Evolutionary conservation across 1,284 basidiomycete genomes (phyloP), one percentile per base, ranked within the genome.

Genomic region (Cutaneotrichosporon sp.): DNA sequence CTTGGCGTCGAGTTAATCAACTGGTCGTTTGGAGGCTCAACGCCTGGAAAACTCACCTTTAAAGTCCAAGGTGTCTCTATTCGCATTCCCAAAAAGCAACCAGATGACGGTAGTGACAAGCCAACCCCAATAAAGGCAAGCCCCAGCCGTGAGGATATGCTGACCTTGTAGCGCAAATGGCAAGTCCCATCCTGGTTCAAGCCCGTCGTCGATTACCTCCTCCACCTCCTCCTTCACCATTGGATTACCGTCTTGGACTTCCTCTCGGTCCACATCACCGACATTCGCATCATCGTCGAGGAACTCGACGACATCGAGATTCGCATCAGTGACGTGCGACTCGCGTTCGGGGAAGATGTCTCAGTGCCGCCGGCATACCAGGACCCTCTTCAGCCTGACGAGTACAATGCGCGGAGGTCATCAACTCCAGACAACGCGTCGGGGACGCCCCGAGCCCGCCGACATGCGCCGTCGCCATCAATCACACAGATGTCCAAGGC

Each of bases 51-150:
- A 2, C 72, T 77, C 13, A 64, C 74, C 30, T 56, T 77, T 26
- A 72, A 76, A n/a, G 60, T 79, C 7, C 73, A 78, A 47, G 76
- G 76, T 4, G 62, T 79, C 7, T 71, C 65, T 13, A 36, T 73
- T 16, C 65, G 75, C 18, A 49, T 72, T 9, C 66, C 61, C 46
- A 64, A 67, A 51, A 58, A 53, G 21, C 4, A 38, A 16, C 21
- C 32, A 2, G 47, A 60, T 22, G 42, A 60, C 6, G 47, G 61
- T 16, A 16, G 60, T 22, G 31, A 53, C 13, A 9, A 40, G 10
- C 38, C 42, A 51, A 40, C 38, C 16, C 52, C 55, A 7, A 60
- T 60, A 36, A 65, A 66, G 58, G 63, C 63, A 40, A 11, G 53
- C 40, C 38, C 13, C 22, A 36, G 53, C 16, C 40, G 14, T 53